Conservation (phyloP, 2,329 filamentous ascomycete species). For the Beauveria medogensis region DNA sequence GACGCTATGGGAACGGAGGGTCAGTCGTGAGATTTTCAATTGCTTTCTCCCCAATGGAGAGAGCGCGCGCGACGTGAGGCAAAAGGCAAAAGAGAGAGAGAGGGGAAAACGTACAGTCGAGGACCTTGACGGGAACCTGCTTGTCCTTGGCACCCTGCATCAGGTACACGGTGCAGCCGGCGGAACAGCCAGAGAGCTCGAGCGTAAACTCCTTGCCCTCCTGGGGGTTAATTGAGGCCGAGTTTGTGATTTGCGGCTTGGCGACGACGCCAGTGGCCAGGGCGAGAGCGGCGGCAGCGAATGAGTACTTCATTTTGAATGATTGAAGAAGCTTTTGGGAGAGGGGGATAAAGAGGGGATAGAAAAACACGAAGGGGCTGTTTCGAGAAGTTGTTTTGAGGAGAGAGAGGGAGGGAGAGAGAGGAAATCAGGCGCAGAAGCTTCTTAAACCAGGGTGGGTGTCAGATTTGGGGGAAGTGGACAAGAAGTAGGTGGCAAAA, state of each 20-base stretch:
- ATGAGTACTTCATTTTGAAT: slow-evolving; percentile 5
- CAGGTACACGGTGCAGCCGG: slow-evolving; percentile 6
- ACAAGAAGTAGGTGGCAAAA: too few species aligned
- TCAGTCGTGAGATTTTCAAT: background rate
- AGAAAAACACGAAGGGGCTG: too few species aligned
- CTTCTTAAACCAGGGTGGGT: too few species aligned
- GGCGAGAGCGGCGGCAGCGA: slow-evolving; percentile 1
- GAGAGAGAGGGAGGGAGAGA: too few species aligned
- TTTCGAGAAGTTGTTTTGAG: too few species aligned
- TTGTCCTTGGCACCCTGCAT: slow-evolving; percentile 4
- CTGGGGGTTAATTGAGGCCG: background rate
- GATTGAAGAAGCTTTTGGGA: background rate
- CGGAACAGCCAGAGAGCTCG: background rate
- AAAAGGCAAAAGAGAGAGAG: too few species aligned
- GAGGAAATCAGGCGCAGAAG: too few species aligned
- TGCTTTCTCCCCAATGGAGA: too few species aligned
- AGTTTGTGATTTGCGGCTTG: slow-evolving; percentile 6
- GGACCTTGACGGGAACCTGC: background rate
- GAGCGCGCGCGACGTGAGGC: too few species aligned
- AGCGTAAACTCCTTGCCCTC: slow-evolving; percentile 6
- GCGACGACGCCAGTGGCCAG: slow-evolving; percentile 6
- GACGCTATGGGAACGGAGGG: background rate
- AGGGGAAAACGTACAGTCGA: background rate
- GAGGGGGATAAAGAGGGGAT: too few species aligned
- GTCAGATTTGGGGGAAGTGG: too few species aligned